Evolutionary conservation across 345 rosid genomes (phyloP), one percentile per base, ranked within the genome.

Genomic region (Citrus mangshanensis): DNA sequence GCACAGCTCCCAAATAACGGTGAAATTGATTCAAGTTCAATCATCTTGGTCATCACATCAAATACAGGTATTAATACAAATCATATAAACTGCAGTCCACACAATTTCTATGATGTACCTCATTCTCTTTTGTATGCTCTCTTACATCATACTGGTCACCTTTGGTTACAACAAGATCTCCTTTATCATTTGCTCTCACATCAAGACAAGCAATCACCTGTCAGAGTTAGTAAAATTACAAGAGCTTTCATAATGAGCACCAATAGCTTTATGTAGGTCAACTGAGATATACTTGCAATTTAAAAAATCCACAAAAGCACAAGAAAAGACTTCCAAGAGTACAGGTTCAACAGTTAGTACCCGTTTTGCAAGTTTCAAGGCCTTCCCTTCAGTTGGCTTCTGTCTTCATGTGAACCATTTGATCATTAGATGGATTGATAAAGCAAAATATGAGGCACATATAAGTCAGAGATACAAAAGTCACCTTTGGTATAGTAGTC

Each of bases 171-270:
- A 94, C 95, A 79, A 96, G 98, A 87, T 96, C 98, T 81, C 98
- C 98, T 77, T 93, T 85, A 82, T 94, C 99, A 82, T 96, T 94
- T 65, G 91, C 64, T 83, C 98, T 94, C 81, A 96, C 99, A 89
- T 96, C 98, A 85, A 96, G 97, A 84, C 99, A 96, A 88, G 97
- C 97, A 84, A 97, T 93, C 78, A 97, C 98, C 98, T 97, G 80
- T 80, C 55, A 65, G 68, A 81, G 83, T 73, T 63, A 77, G n/a
- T 32, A 82, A 51, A 42, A 70, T 63, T 7, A 7, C 13, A 9
- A 69, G 24, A 22, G 35, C 22, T 25, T 40, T 68, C 77, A 63
- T n/a, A 21, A 79, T 62, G 55, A 77, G 60, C 72, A 67, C 46
- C 76, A 60, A 4, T 76, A 68, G 27, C 19, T n/a, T 35, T 56